Evolutionary conservation across 2,329 filamentous ascomycete genomes (phyloP), one percentile per base, ranked within the genome.

Genomic region (Fusarium secorum): DNA sequence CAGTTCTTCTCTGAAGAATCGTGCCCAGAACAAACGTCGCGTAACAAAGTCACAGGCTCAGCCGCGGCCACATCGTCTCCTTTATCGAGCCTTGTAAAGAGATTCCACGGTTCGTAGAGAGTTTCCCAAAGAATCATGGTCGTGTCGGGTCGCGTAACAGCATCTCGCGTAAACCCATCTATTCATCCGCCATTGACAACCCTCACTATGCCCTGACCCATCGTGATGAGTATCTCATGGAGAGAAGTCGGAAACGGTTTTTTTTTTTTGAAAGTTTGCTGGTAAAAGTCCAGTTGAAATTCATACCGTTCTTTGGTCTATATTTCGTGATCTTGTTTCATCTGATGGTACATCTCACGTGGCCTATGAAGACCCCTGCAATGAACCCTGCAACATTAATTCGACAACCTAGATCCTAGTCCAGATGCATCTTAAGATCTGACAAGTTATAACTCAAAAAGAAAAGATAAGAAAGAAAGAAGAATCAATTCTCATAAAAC

Each of bases 81-180:
- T 11, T 24, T 35, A 4, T 60, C 46, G 1, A 65, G 46, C 3
- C 15, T 39, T 3, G 46, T 20, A 4, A 66, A 53, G 14, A 49
- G 22, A 7, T 35, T 3, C 64, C 60, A 49, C 10, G 53, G 36
- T 8, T 38, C 30, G 13, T 26, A 38, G 5, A 68, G 41, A 1
- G 65, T 68, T 20, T 54, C 35, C 6, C 6, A 3, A 4, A 68
- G 5, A 6, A 68, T 57, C 1, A n/a, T 22, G 11, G 32, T n/a
- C 5, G 65, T 66, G 22, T 68, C 51, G 17, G 63, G 65, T 13
- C 46, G 56, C 24, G 26, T 13, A 1, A 52, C 45, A 11, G 51
- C 49, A n/a, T 56, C 38, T 35, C 28, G 35, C 11, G 58, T 62
- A 14, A 48, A 36, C 24, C 36, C 51, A 20, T 62, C 44, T 2